Evolutionary conservation across 2,329 filamentous ascomycete species (phyloP), one percentile per base, ranked within the genome.

Genomic region (Xylaria sp.): DNA sequence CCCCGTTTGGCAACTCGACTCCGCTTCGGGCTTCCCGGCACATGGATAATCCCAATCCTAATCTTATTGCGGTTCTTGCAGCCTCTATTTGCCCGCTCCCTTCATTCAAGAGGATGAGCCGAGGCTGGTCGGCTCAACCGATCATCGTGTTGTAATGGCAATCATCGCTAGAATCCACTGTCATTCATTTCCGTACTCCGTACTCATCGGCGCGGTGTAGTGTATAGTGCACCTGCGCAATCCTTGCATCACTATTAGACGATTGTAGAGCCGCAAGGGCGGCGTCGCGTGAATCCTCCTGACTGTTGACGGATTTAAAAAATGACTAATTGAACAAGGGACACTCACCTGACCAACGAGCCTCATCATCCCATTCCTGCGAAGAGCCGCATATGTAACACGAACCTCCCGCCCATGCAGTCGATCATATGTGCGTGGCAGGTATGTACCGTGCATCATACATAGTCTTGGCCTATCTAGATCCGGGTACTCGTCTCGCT

Each of bases 321-420:
- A 51, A 56, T 56, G 53, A 56, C 58, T 57, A 61, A 61, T 56
- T 23, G 23, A 38, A 23, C 21, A 54, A 54, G 29, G 40, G 37
- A 35, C 19, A 19, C 40, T n/a, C 31, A 9, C 33, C 29, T 15
- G 31, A 13, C 33, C 52, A 38, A 46, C 47, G 46, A 56, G 44
- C 44, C 44, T 49, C 53, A 61, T 61, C 47, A 4, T 33, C 33
- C 44, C 31, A 46, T 56, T 60, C 52, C 52, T 56, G 3, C 58
- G 53, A 58, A 62, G 59, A 62, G 59, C 59, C 59, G 59, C 55
- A 62, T 49, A 43, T 23, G 49, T 38, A 59, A 52, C 37, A 44
- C 33, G 37, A 27, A 62, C 35, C 6, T 11, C 29, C 29, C 29
- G 53, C 35, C 49, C 49, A 15, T 59, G 49, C 47, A 38, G 60